phyloP scores from a whole-genome alignment of 192 early-diverging fungal genomes.

The Linnemannia zychae region DNA sequence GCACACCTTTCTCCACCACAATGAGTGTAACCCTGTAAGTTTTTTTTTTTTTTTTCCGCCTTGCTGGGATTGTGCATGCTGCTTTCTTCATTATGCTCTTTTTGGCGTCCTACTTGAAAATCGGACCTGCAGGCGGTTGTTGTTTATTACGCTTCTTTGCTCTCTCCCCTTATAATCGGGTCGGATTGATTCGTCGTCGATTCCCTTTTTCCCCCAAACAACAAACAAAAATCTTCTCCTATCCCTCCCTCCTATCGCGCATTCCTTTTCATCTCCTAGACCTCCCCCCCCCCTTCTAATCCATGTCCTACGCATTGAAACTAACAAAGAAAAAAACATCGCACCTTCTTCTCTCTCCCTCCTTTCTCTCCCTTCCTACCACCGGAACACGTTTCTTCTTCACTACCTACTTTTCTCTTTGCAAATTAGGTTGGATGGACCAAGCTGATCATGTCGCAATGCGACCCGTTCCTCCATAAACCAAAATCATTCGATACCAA shows the following conservation, averaged over 20 bases:
- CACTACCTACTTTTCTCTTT: neutral
- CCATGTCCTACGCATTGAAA: no score
- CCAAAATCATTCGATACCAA: neutral
- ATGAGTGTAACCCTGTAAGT: conserved; percentile 37
- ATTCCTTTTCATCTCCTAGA: neutral
- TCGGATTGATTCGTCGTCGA: neutral
- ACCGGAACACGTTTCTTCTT: neutral
- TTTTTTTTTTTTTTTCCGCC: neutral
- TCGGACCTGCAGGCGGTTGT: no score
- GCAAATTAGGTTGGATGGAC: neutral
- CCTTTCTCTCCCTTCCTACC: neutral
- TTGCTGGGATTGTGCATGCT: neutral
- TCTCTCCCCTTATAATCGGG: conserved; percentile 1
- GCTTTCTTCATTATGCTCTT: neutral
- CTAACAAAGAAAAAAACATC: no score
- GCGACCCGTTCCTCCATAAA: neutral
- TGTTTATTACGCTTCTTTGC: no score
- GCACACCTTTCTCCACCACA: conserved; percentile 27
- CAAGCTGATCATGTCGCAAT: neutral
- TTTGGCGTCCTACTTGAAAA: no score
- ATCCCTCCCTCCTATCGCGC: neutral
- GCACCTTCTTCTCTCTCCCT: no score
- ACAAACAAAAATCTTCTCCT: neutral
- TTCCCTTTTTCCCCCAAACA: neutral
- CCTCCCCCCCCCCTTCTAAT: no score